Evolutionary conservation across 768 basidiomycete species (phyloP).

Genomic region (Leccinum ochraceum): DNA sequence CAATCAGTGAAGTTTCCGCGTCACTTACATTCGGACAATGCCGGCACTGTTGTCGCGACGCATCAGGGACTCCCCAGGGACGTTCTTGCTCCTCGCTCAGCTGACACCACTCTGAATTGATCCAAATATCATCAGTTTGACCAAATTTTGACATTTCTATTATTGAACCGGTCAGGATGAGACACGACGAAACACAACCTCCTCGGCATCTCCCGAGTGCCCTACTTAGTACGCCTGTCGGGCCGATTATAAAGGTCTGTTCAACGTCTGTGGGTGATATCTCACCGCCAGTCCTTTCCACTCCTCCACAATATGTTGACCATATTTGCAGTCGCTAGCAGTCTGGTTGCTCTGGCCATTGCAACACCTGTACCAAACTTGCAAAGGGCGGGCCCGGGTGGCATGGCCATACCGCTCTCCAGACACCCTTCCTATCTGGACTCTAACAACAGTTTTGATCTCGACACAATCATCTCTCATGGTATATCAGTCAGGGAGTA

Average conservation of each 20-base stretch:
- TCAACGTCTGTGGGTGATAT: neutral
- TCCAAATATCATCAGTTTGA: too few relatives aligned
- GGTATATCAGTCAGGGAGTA: neutral
- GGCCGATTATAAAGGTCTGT: neutral
- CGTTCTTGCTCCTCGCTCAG: too few relatives aligned
- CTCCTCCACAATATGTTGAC: neutral
- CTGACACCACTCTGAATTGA: too few relatives aligned
- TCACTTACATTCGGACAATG: too few relatives aligned
- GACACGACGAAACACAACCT: too few relatives aligned
- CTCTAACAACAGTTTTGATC: neutral
- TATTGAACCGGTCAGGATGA: too few relatives aligned
- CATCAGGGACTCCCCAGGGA: too few relatives aligned
- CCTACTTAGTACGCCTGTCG: too few relatives aligned
- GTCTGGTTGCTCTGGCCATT: neutral
- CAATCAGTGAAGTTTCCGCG: too few relatives aligned
- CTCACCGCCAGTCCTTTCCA: neutral
- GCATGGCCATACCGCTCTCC: neutral
- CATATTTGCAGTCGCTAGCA: neutral
- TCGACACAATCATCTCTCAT: neutral
- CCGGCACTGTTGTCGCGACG: too few relatives aligned
- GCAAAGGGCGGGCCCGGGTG: too few relatives aligned
- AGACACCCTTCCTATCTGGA: neutral
- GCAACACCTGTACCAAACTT: neutral
- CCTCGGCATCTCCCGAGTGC: constrained; percentile 16
- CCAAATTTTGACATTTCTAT: too few relatives aligned